These are phyloP conservation scores for Zygosaccharomyces kombuchaensis DNA, from an alignment of 805 yeast species.

Conservation along the genomic window DNA sequence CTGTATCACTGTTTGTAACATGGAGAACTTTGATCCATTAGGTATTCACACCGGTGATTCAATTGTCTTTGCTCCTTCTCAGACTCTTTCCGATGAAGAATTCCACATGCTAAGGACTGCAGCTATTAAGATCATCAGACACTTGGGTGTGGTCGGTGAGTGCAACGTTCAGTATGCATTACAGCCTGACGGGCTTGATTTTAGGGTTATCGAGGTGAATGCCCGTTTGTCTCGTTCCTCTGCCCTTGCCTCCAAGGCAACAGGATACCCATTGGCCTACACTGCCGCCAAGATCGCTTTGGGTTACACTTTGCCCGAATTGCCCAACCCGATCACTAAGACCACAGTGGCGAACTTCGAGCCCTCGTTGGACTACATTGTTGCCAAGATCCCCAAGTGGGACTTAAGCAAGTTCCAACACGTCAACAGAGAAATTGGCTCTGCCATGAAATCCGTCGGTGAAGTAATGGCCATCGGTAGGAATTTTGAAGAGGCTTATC, in stretches of 20 bases:
- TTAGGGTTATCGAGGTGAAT: slow-evolving; percentile 94
- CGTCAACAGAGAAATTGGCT: slow-evolving; percentile 88
- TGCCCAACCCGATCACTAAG: slow-evolving; percentile 94
- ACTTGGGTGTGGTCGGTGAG: slow-evolving; percentile 97
- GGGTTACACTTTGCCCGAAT: slow-evolving; percentile 90
- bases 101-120: slow-evolving; percentile 97
- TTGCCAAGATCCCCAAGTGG: slow-evolving; percentile 98
- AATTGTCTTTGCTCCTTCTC: slow-evolving; percentile 97
- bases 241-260: slow-evolving; percentile 96
- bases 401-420: slow-evolving; percentile 93
- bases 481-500: slow-evolving; percentile 94
- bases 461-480: slow-evolving; percentile 99
- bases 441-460: slow-evolving; percentile 98
- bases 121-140: slow-evolving; percentile 95
- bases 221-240: slow-evolving; percentile 97
- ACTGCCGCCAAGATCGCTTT: slow-evolving; percentile 97
- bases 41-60: slow-evolving; percentile 99
- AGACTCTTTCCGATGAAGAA: slow-evolving; percentile 93
- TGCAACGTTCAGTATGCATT: slow-evolving; percentile 97
- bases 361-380: slow-evolving; percentile 95
- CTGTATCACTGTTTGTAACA: slow-evolving; percentile 98
- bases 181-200: slow-evolving; percentile 93
- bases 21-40: slow-evolving; percentile 98
- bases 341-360: slow-evolving; percentile 95
- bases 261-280: slow-evolving; percentile 97